Conservation (phyloP, 257 asterid genomes). For the Solanum arcanum region DNA sequence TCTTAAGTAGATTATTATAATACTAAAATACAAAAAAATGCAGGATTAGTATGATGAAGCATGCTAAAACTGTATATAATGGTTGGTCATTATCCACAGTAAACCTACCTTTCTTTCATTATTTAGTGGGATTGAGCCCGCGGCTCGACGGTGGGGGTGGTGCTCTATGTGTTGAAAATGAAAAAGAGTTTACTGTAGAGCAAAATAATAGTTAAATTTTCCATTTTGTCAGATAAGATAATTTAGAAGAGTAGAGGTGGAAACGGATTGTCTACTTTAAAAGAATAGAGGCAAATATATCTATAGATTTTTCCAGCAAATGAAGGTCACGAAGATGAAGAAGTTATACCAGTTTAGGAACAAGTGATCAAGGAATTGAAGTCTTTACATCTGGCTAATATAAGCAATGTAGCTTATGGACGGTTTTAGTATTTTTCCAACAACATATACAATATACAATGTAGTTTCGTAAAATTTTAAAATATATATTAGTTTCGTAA, state of each 20-base stretch:
- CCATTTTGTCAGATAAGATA: neutral
- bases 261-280: neutral
- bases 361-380: neutral
- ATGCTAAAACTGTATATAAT: conserved; percentile 4
- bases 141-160: conserved; percentile 38
- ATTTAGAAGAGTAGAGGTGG: neutral
- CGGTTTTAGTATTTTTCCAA: neutral
- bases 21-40: neutral
- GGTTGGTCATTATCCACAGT: conserved; percentile 13
- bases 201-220: neutral
- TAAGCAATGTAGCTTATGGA: neutral
- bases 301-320: neutral
- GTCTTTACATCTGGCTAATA: neutral
- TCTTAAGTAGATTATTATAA: conserved; percentile 1
- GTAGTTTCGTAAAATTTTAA: neutral
- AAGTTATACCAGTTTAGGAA: neutral
- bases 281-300: neutral
- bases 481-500: neutral
- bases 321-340: neutral
- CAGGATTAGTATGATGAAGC: neutral
- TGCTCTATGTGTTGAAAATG: conserved; percentile 35
- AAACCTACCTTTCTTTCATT: conserved; percentile 11
- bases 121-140: conserved; percentile 20
- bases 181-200: neutral
- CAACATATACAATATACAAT: neutral